Base-by-base conservation (phyloP, 441 rosid species). In the Corymbia citriodora region DNA sequence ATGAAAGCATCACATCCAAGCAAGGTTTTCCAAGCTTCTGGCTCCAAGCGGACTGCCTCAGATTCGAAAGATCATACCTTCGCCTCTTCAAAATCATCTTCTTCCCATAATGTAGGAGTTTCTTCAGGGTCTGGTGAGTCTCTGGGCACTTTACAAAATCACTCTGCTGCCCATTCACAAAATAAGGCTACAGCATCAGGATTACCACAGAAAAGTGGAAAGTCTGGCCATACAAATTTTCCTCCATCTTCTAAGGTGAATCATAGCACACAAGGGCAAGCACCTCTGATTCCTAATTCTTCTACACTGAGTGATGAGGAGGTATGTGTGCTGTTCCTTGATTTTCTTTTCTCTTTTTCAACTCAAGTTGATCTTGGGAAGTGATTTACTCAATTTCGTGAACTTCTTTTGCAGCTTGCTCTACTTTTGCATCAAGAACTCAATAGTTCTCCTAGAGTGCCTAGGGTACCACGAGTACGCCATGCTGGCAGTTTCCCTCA, bases 371-470 rank as follows among this genome's bases (percentile, higher is more conserved):
- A 86, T 88, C 40, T 88, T 55, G 55, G 53, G 81, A 23, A 89
- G 88, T 48, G 74, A 45, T 65, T 89, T 19, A 9, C 61, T 87
- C 88, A 90, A 52, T 88, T 18, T 88, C 52, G 79, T 2, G 18
- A 79, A 79, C 57, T 74, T 65, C 14, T 89, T 90, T 90, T 27
- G 36, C 95, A 98, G 99, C 99, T 98, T 90, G 99, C 99, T 52
- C 93, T 97, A 92, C 98, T 97, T 95, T 92, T 98, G 94, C 99
- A 98, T 94, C 99, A 98, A 94, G 99, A 97, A 92, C 99, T 98
- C 94, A 97, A 98, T 89, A 97, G 99, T 92, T 97, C 99, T 92
- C 99, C 98, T 63, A 95, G 99, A 92, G 99, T 98, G 87, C 98
- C 99, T 89, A 98, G 99, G 90, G 99, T 97, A 79, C 99, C 99